Conservation (phyloP, 2,329 filamentous ascomycete species). For the Cadophora sp. region DNA sequence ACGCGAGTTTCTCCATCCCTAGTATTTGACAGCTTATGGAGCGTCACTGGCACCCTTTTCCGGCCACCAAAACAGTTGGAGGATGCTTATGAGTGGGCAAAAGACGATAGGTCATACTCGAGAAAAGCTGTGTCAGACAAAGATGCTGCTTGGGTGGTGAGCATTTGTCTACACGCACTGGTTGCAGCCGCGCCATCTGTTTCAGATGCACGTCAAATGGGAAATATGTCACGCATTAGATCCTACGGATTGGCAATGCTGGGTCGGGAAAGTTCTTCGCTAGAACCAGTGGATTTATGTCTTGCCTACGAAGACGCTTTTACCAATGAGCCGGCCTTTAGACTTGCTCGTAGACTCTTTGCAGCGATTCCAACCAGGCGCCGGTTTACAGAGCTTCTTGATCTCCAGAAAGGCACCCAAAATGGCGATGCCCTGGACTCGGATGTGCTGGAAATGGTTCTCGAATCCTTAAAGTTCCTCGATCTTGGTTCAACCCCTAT, state of each 20-base stretch:
- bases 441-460: conserved; percentile 38
- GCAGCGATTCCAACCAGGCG: conserved; percentile 55
- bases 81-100: conserved; percentile 37
- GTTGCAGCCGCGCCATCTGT: conserved; percentile 60
- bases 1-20: conserved; percentile 62
- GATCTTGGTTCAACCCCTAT: conserved; percentile 43
- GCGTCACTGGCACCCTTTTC: conserved; percentile 64
- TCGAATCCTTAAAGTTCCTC: conserved; percentile 52
- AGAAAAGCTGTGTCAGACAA: conserved; percentile 36
- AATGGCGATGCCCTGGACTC: conserved; percentile 34
- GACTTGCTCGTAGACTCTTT: conserved; percentile 64
- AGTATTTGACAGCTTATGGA: conserved; percentile 70
- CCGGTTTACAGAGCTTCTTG: conserved; percentile 42
- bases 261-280: conserved; percentile 53
- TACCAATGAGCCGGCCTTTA: conserved; percentile 64
- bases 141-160: conserved; percentile 46
- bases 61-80: conserved; percentile 52
- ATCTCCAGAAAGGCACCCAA: conserved; percentile 38
- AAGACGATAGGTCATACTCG: conserved; percentile 27
- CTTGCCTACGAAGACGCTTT: conserved; percentile 69
- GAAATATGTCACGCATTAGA: conserved; percentile 66
- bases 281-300: conserved; percentile 58
- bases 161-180: conserved; percentile 68
- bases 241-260: conserved; percentile 52
- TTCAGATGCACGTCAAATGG: conserved; percentile 48